Evolutionary conservation across 1,139 yeast species (phyloP).

Genomic region (Saccharomyces uvarum): DNA sequence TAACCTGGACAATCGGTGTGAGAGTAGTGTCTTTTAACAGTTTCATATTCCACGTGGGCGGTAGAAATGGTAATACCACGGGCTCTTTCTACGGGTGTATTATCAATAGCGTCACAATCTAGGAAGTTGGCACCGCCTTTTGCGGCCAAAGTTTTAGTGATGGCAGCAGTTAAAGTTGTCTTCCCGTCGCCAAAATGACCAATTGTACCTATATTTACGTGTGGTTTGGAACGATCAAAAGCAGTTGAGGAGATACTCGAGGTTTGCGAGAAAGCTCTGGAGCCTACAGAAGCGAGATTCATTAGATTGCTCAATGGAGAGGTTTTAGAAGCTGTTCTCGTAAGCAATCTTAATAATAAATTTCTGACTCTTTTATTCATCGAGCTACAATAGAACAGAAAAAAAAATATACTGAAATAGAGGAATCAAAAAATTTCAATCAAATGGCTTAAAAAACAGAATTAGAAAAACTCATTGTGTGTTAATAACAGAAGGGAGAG

Average conservation of each 20-base stretch:
- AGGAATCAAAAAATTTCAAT: too few relatives aligned
- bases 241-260: conserved; percentile 44
- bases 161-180: conserved; percentile 96
- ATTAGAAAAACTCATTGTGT: too few relatives aligned
- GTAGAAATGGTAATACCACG: conserved; percentile 98
- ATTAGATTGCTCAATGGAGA: not conserved
- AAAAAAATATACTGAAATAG: not conserved
- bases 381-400: not conserved
- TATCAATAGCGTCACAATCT: conserved; percentile 89
- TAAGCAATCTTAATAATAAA: not conserved
- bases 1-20: conserved; percentile 99
- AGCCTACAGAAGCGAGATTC: conserved; percentile 1
- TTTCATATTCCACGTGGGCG: conserved; percentile 94
- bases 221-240: conserved; percentile 90
- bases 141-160: conserved; percentile 85
- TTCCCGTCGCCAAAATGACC: conserved; percentile 98
- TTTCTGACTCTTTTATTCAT: not conserved
- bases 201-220: conserved; percentile 90
- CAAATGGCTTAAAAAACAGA: too few relatives aligned
- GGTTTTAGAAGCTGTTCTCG: not conserved
- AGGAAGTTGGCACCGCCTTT: conserved; percentile 89
- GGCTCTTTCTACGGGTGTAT: conserved; percentile 99
- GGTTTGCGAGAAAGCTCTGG: conserved; percentile 7
- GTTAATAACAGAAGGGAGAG: too few relatives aligned
- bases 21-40: conserved; percentile 87